Evolutionary conservation across 345 rosid genomes (phyloP), one percentile per base, ranked within the genome.

Genomic region (Eucalyptus marginata): DNA sequence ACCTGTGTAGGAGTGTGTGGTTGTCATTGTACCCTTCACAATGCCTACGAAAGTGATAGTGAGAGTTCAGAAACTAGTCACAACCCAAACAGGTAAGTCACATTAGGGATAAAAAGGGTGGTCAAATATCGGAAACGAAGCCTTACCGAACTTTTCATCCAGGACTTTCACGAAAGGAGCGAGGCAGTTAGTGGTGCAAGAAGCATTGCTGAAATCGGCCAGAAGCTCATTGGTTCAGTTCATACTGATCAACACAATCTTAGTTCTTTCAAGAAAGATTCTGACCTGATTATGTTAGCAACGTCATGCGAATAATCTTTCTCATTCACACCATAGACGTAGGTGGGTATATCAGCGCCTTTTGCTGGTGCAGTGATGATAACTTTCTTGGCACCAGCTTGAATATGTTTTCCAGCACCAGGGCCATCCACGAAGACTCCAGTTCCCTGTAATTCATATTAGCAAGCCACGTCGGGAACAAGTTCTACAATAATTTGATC

Each of bases 341-440:
- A 98, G 33, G 99, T 98, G 12, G 99, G 99, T 88, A 98, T 98
- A 86, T 98, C 99, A 66, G 98, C 99, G 47, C 99, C 99, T 94
- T 98, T 97, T 49, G 99, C 99, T 43, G 99, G 99, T 86, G 99
- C 99, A 31, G 99, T 98, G 92, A 98, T 97, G 93, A 97, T 92
- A 54, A 98, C 99, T 92, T 97, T 98, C 92, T 95, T 97, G 84
- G 99, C 99, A 89, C 99, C 99, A 40, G 99, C 99, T 93, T 98
- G 99, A 88, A 98, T 95, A 88, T 97, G 99, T 92, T 98, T 98
- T 54, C 99, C 99, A 81, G 99, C 99, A 58, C 99, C 99, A 76
- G 99, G 98, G 11, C 98, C 99, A 89, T 97, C 99, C n/a, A 98
- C 99, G 90, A 98, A 98, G 86, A 98, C 99, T 95, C 99, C 99